These are phyloP conservation scores for Penicillium sp. DNA, from an alignment of 2,329 filamentous ascomycete species.

Conservation along the genomic window DNA sequence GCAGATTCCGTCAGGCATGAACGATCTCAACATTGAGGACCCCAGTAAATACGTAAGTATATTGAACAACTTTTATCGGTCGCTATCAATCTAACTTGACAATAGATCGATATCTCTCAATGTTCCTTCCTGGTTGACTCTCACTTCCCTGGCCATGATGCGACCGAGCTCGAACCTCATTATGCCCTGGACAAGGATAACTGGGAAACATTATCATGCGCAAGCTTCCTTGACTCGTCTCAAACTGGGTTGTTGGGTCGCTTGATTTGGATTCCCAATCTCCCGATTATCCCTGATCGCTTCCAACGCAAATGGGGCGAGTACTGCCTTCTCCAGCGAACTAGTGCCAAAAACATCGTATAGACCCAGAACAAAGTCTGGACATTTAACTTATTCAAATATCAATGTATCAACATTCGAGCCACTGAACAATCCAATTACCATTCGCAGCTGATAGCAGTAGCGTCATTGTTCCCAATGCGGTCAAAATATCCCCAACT, in stretches of 20 bases:
- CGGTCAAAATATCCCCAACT: conserved; percentile 38
- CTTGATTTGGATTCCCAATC: conserved; percentile 78
- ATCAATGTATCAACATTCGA: no score
- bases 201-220: conserved; percentile 78
- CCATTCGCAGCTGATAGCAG: background rate
- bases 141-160: conserved; percentile 63
- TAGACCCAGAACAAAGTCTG: background rate
- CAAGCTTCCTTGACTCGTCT: conserved; percentile 76
- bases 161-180: conserved; percentile 74
- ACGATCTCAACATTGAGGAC: conserved; percentile 88
- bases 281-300: conserved; percentile 66
- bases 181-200: conserved; percentile 71
- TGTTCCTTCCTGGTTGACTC: conserved; percentile 90
- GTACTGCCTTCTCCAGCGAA: conserved; percentile 76
- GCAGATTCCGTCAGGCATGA: conserved; percentile 80
- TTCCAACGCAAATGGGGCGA: conserved; percentile 78
- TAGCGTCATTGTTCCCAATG: conserved; percentile 33
- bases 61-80: background rate
- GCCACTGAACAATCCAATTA: background rate
- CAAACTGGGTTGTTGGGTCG: conserved; percentile 73
- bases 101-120: conserved; percentile 64
- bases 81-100: conserved; percentile 15
- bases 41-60: conserved; percentile 73
- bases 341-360: conserved; percentile 3
- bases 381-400: background rate